phyloP scores from a whole-genome alignment of 2,329 filamentous ascomycete genomes.

The Colletotrichum sp. region DNA sequence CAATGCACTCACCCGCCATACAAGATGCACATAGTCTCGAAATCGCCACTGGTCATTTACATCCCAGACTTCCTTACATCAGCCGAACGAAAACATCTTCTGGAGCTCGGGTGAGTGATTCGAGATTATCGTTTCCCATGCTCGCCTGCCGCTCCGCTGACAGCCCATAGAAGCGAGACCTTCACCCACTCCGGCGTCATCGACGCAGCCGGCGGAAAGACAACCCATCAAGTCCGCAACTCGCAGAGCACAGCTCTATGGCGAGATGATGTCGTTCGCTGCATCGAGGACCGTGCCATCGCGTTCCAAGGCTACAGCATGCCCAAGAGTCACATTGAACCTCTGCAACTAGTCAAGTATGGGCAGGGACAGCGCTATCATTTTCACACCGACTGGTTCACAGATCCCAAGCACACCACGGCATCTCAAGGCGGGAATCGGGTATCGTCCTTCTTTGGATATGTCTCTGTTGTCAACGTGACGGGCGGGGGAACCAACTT shows the following conservation, averaged over 20 bases:
- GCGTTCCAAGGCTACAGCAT: constrained; percentile 48
- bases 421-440: constrained; percentile 46
- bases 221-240: constrained; percentile 43
- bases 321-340: constrained; percentile 44
- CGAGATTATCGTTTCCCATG: not conserved
- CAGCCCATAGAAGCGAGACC: constrained; percentile 38
- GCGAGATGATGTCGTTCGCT: constrained; percentile 47
- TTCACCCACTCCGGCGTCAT: constrained; percentile 50
- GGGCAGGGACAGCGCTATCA: constrained; percentile 49
- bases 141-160: not conserved
- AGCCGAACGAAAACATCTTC: constrained; percentile 46
- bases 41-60: constrained; percentile 55
- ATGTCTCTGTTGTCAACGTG: constrained; percentile 44
- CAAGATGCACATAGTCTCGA: constrained; percentile 48
- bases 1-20: constrained; percentile 38
- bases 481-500: constrained; percentile 56
- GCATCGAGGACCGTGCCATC: constrained; percentile 52
- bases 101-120: constrained; percentile 43
- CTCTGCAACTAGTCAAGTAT: constrained; percentile 54
- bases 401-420: constrained; percentile 40
- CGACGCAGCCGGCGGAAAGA: constrained; percentile 35
- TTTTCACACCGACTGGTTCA: constrained; percentile 59
- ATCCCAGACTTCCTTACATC: constrained; percentile 50
- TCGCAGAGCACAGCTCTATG: constrained; percentile 51
- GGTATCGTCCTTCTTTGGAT: constrained; percentile 52